Conservation (phyloP, 148 eudicot species). For the Rhododendron kiyosumense region DNA sequence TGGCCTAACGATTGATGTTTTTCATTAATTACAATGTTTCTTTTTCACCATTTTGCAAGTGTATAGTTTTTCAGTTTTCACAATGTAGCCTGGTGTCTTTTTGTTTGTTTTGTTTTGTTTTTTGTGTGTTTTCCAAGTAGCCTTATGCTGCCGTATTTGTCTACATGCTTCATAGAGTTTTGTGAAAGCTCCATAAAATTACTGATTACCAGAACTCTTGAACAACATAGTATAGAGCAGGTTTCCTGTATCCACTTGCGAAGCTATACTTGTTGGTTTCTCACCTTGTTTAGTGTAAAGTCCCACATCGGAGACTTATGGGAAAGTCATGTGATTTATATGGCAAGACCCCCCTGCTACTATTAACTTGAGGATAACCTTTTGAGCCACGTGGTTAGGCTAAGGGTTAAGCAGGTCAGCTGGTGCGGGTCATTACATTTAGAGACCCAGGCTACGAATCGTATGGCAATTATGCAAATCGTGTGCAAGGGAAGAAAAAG, state of each 20-base stretch:
- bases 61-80: not conserved
- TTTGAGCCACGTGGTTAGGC: too few species aligned
- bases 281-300: not conserved
- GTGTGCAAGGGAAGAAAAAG: not conserved
- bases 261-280: not conserved
- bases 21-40: not conserved
- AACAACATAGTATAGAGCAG: not conserved
- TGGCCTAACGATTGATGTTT: not conserved
- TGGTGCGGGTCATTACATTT: not conserved
- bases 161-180: not conserved
- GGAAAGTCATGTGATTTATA: too few species aligned
- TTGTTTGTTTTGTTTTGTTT: too few species aligned
- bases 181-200: not conserved
- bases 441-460: not conserved
- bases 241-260: not conserved
- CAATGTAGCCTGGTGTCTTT: not conserved
- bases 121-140: not conserved
- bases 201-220: not conserved
- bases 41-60: not conserved
- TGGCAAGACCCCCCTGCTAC: too few species aligned
- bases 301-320: too few species aligned
- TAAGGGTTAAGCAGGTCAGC: too few species aligned
- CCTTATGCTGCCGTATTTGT: not conserved
- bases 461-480: not conserved
- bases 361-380: too few species aligned